Base-by-base conservation (phyloP, 768 basidiomycete genomes). In the Strobilomyces echinocephalus region DNA sequence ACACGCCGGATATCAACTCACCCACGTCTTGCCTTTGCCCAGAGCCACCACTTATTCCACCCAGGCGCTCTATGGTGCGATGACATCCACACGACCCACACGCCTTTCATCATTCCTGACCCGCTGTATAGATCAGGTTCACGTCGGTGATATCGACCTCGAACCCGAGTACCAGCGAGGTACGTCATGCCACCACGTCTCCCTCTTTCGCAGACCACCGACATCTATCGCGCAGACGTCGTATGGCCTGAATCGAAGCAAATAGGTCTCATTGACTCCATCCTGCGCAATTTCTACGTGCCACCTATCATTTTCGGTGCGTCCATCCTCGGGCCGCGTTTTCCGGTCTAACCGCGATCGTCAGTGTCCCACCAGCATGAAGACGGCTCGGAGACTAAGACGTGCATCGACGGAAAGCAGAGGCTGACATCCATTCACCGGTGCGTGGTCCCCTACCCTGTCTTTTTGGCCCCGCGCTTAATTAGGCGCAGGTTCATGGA, bases 341-440 rank as follows among this genome's bases (percentile, higher is more conserved):
- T 31, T 20, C 3, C 7, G 28, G n/a, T 45, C 58, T 53, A 12
- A 51, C 49, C 4, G 10, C 54, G 8, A 0, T 20, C 54, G 15
- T 61, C 74, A 83, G 84, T 55, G 76, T 81, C 12, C 70, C 68
- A 78, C 20, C 66, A 72, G 2, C 61, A 67, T 33, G 79, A 83
- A 0, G 87, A 90, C 60, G 88, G 88, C 0, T 70, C 78, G 0
- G 87, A 88, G 61, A 75, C 71, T 4, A 81, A 80, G 59, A 82
- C 80, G 1, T 88, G 86, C 60, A 87, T 88, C 8, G 88, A 90
- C 60, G 90, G 90, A 16, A 92, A 92, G 62, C 90, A 92, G 64
- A 72, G 90, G 24, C 65, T 90, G 44, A 90, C 87, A 0, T 88
- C 87, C 0, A 84, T 92, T 44, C 75, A 82, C 43, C 73, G 79